Conservation (phyloP, 108 stramenopile species). For the Parietichytrium sp. region DNA sequence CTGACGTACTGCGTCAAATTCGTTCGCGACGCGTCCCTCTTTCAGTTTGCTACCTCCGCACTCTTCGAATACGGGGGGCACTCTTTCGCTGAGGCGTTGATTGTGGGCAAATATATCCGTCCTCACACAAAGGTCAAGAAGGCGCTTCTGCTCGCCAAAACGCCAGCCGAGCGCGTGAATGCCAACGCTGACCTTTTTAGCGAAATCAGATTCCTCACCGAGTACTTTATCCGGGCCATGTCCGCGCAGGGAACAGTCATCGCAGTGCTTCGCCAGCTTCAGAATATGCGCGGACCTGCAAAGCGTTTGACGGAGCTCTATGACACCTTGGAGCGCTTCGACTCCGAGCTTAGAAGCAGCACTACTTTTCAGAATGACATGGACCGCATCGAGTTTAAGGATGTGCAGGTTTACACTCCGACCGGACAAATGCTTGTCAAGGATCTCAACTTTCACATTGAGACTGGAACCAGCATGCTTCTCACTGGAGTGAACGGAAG, state of each 20-base stretch:
- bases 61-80: constrained; percentile 50
- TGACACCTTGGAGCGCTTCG: constrained; percentile 50
- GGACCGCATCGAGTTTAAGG: constrained; percentile 47
- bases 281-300: constrained; percentile 51
- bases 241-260: background rate
- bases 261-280: constrained; percentile 50
- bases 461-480: constrained; percentile 49
- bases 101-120: constrained; percentile 45
- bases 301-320: constrained; percentile 48
- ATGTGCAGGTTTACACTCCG: constrained; percentile 50
- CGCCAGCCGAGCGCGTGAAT: constrained; percentile 4
- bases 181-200: constrained; percentile 6
- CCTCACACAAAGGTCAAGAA: constrained; percentile 26
- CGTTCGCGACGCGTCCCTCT: constrained; percentile 38
- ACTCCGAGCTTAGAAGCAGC: background rate
- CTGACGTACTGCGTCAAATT: constrained; percentile 36
- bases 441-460: constrained; percentile 50
- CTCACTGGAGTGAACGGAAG: constrained; percentile 53
- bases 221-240: constrained; percentile 33
- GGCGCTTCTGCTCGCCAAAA: constrained; percentile 38
- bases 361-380: background rate
- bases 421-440: constrained; percentile 45
- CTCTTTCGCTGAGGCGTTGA: constrained; percentile 45
- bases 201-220: constrained; percentile 10
- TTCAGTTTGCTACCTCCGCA: constrained; percentile 43